Base-by-base conservation (phyloP, 2,329 filamentous ascomycete genomes). In the Fusarium udum region DNA sequence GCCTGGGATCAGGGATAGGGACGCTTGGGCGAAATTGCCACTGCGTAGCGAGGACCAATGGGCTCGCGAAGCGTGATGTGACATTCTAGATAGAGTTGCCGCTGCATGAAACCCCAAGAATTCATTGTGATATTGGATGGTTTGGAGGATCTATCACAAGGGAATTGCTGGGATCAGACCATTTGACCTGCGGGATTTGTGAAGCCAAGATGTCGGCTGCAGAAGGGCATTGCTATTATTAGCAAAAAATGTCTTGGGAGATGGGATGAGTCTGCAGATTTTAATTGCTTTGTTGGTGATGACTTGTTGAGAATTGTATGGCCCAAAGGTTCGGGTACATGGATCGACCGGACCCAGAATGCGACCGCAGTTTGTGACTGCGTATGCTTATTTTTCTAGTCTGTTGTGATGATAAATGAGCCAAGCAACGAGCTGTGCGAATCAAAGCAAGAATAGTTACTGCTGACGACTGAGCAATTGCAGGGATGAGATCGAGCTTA, bases 31-130 rank as follows among this genome's bases (percentile, higher is more conserved):
- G 34, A 53, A 53, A 45, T 63, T 63, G 48, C 57, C 39, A 34
- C 46, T 14, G 15, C 11, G 18, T 46, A 31, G 34, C 13, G 18
- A 20, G 11, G 37, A 3, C 60, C 60, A 63, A 58, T 62, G 15
- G 31, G 52, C 26, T 59, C 4, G 22, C 26, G 28, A 53, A 40
- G 55, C 65, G 36, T 34, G 36, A 59, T 63, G 65, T 68, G 64
- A 68, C 55, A 62, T 68, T 53, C n/a, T 62, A 59, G 56, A 68
- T 68, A 53, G 26, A 68, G 64, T 68, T 68, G 26, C 55, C 40
- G 65, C 55, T 68, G 65, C 64, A 68, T 65, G 64, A 62, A 46
- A 64, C 42, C 34, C 67, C 51, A 40, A 31, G 34, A 55, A 55
- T 28, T 18, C 31, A 11, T 6, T 4, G 14, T 52, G 34, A 55